Evolutionary conservation across 768 basidiomycete genomes (phyloP).

Genomic region (Tulasnella sp.): DNA sequence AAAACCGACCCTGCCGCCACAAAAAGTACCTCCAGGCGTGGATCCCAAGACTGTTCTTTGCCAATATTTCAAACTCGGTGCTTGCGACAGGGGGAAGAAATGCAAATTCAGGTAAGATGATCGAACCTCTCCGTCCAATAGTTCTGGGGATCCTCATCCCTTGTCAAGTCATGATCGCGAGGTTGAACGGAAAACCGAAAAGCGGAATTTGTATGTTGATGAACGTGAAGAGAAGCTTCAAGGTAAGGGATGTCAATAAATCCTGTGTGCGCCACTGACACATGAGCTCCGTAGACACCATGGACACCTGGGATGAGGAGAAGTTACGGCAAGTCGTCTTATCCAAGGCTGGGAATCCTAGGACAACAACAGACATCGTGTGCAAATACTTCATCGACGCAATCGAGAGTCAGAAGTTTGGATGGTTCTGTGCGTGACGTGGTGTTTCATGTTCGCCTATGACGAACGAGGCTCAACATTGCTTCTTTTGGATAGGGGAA

Average conservation of each 20-base stretch:
- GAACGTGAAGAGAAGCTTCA: constrained; percentile 70
- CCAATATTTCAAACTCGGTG: constrained; percentile 85
- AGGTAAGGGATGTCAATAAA: constrained; percentile 43
- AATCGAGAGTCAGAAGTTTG: constrained; percentile 88
- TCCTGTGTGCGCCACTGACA: constrained; percentile 31
- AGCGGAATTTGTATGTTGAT: constrained; percentile 93
- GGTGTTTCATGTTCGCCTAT: background rate
- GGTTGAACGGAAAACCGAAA: constrained; percentile 86
- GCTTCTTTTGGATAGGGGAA: constrained; percentile 38
- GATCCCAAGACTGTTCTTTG: constrained; percentile 93
- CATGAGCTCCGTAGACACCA: constrained; percentile 61
- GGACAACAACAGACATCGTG: constrained; percentile 93
- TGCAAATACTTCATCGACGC: constrained; percentile 98
- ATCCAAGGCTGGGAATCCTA: constrained; percentile 84
- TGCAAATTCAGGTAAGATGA: constrained; percentile 74
- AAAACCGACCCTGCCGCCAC: constrained; percentile 63
- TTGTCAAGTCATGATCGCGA: constrained; percentile 70
- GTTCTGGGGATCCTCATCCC: background rate
- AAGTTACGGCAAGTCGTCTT: constrained; percentile 84
- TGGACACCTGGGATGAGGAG: constrained; percentile 97
- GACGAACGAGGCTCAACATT: background rate
- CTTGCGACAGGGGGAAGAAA: constrained; percentile 87
- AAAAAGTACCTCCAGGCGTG: constrained; percentile 91
- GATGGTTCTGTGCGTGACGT: constrained; percentile 76
- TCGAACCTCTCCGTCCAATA: background rate